Evolutionary conservation across 768 basidiomycete genomes (phyloP).

Genomic region (Leucocoprinus sp.): DNA sequence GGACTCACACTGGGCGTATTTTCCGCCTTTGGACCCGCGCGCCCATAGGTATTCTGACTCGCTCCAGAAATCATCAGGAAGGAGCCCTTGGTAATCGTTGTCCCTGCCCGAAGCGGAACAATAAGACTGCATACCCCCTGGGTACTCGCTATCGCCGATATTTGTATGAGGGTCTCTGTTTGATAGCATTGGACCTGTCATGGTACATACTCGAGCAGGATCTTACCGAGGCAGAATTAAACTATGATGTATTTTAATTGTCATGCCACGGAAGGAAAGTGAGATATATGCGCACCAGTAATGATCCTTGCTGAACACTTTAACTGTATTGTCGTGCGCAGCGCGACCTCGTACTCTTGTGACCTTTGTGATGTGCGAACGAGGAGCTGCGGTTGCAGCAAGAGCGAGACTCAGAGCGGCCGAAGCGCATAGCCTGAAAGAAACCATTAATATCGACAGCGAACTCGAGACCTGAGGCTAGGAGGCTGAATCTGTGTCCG

Average conservation of each 20-base stretch:
- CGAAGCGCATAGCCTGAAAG: not conserved
- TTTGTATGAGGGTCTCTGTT: conserved; percentile 41
- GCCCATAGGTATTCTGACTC: conserved; percentile 40
- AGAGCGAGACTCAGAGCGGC: not conserved
- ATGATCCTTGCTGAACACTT: conserved; percentile 30
- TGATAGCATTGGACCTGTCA: not conserved
- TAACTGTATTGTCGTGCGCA: conserved; percentile 41
- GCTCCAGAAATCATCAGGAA: conserved; percentile 42
- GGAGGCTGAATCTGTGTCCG: not conserved
- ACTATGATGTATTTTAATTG: conserved; percentile 15
- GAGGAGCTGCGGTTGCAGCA: not conserved
- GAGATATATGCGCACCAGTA: conserved; percentile 32
- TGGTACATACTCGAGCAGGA: not conserved
- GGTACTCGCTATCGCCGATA: conserved; percentile 46
- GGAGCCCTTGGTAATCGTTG: conserved; percentile 33
- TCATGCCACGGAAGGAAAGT: not conserved
- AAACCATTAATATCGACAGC: not conserved
- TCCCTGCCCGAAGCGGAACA: conserved; percentile 37
- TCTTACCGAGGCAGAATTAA: conserved; percentile 40
- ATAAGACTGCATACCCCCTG: conserved; percentile 47
- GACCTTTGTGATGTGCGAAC: not conserved
- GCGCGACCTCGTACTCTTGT: conserved; percentile 11
- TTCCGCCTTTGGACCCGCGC: conserved; percentile 28
- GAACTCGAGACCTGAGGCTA: no score
- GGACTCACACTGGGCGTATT: conserved; percentile 36